Conservation (phyloP, 169 alveolate genomes). For the Cryptosporidium baileyi region DNA sequence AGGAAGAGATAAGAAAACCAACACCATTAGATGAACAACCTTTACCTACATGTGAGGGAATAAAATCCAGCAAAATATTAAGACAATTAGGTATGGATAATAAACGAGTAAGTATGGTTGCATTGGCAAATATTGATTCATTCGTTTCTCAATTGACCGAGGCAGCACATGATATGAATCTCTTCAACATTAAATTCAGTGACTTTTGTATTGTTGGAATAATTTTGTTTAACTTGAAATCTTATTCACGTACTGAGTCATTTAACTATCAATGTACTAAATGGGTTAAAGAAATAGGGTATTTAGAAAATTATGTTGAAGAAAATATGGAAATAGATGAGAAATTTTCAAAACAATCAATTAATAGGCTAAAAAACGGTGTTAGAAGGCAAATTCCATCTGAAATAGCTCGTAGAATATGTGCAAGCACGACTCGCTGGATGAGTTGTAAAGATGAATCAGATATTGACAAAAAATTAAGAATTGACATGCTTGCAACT, state of each 20-base stretch:
- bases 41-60: slow-evolving; percentile 36
- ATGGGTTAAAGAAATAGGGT: slow-evolving; percentile 62
- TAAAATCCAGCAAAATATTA: slow-evolving; percentile 23
- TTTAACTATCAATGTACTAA: slow-evolving; percentile 58
- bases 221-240: slow-evolving; percentile 22
- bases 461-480: slow-evolving; percentile 38
- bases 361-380: background rate
- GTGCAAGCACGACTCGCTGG: slow-evolving; percentile 67
- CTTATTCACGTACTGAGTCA: slow-evolving; percentile 62
- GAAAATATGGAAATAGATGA: background rate
- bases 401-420: slow-evolving; percentile 29
- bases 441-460: slow-evolving; percentile 54
- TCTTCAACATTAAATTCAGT: slow-evolving; percentile 4
- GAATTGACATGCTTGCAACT: slow-evolving; percentile 49
- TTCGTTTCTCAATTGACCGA: slow-evolving; percentile 55
- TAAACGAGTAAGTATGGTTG: slow-evolving; percentile 42
- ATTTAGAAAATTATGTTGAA: slow-evolving; percentile 1
- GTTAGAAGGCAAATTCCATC: slow-evolving; percentile 37
- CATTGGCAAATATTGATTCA: slow-evolving; percentile 36
- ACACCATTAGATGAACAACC: slow-evolving; percentile 58
- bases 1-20: slow-evolving; percentile 42
- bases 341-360: background rate
- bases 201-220: slow-evolving; percentile 58
- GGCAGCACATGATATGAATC: slow-evolving; percentile 67
- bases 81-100: slow-evolving; percentile 59